Evolutionary conservation across 345 rosid genomes (phyloP), one percentile per base, ranked within the genome.

Genomic region (Pistacia vera): DNA sequence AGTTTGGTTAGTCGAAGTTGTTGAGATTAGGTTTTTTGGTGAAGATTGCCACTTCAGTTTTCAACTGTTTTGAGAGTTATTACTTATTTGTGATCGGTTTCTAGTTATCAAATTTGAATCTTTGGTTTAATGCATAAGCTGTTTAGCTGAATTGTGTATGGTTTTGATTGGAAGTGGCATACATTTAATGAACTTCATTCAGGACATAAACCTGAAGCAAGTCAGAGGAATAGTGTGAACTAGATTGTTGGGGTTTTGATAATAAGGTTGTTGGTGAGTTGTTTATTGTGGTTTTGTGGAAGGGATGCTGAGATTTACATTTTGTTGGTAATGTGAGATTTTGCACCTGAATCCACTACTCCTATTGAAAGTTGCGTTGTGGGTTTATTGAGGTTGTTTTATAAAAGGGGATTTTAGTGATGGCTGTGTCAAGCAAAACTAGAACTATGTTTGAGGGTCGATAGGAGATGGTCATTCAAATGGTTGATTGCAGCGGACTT

Each of bases 391-490:
- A 67, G 64, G 76, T 63, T 71, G 36, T 66, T 30, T 52, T 69
- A 64, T 25, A 54, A 38, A 35, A 22, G 58, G 63, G 74, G 54
- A 72, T 44, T 28, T 60, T 33, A 60, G 74, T 75, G 70, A 89
- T 88, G 92, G 88, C 81, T 10, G 87, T 89, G 61, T 78, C 89
- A 56, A 92, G 85, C 88, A 93, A 86, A 81, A 87, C 94, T 38
- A 77, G 89, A 77, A 84, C 83, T 83, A 82, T 92, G 89, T 83
- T 96, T 2, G 97, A 93, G 85, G 91, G 87, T 81, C 79, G 93
- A 49, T 90, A 46, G 85, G 80, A 83, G 97, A 92, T 48, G 91
- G 56, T 92, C 99, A 57, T 92, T 96, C 80, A 89, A 89, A 81
- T 93, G 98, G 98, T 75, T 96, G 78, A 88, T 96, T 58, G 81